phyloP scores from a whole-genome alignment of 176 grass and related monocot genomes.

The Pontederia crassipes region DNA sequence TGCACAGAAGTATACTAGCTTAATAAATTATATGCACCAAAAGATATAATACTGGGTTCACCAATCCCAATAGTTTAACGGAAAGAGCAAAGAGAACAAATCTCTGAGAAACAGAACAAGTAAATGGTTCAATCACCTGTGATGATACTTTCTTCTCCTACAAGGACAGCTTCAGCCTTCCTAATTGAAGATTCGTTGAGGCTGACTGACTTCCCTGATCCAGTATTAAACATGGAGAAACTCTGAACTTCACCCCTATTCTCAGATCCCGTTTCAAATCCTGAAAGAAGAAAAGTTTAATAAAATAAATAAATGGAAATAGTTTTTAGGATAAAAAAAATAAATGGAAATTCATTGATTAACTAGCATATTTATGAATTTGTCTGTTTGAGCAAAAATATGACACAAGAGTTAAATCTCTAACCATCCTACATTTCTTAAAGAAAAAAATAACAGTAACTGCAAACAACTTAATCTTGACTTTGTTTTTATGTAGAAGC shows the following conservation, averaged over 20 bases:
- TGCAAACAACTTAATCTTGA: too few relatives aligned
- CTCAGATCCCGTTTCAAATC: slow-evolving; percentile 9
- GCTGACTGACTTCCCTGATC: slow-evolving; percentile 29
- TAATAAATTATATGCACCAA: too few relatives aligned
- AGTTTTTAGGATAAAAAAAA: too few relatives aligned
- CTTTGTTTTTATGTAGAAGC: too few relatives aligned
- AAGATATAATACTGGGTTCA: too few relatives aligned
- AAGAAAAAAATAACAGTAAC: too few relatives aligned
- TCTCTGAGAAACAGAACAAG: background rate
- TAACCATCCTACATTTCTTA: too few relatives aligned
- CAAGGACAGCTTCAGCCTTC: slow-evolving; percentile 26
- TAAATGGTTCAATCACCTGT: slow-evolving; percentile 1
- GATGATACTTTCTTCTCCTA: slow-evolving; percentile 25
- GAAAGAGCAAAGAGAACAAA: background rate
- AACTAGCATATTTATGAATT: too few relatives aligned
- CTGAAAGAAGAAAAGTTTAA: background rate
- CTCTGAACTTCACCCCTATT: slow-evolving; percentile 27
- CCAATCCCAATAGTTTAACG: background rate
- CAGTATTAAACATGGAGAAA: slow-evolving; percentile 28
- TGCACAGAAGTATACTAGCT: too few relatives aligned
- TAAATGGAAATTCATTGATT: background rate
- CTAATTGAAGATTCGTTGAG: slow-evolving; percentile 29
- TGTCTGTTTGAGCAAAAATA: too few relatives aligned
- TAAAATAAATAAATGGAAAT: background rate
- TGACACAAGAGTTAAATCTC: too few relatives aligned